Conservation (phyloP, 805 yeast genomes). For the Pichia insulana region DNA sequence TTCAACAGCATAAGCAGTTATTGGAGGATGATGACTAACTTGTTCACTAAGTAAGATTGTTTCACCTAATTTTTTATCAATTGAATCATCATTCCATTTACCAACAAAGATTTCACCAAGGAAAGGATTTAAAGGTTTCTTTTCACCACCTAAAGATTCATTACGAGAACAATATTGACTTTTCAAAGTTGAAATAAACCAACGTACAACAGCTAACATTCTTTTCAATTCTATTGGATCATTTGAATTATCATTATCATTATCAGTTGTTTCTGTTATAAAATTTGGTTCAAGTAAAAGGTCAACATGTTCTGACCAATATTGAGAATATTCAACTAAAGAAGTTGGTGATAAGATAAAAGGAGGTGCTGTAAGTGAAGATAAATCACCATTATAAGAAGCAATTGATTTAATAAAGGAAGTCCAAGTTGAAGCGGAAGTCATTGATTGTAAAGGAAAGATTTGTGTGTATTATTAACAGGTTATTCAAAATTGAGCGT, state of each 20-base stretch:
- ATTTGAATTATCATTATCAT: too few relatives aligned
- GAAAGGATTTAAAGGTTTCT: conserved; percentile 95
- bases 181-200: conserved; percentile 87
- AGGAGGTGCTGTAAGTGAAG: conserved; percentile 94
- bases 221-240: conserved; percentile 52
- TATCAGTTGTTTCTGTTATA: conserved; percentile 26
- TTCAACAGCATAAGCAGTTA: conserved; percentile 81
- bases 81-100: conserved; percentile 57
- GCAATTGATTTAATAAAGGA: conserved; percentile 86
- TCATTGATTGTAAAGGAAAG: conserved; percentile 7
- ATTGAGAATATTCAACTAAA: conserved; percentile 82
- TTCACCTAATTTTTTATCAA: conserved; percentile 53
- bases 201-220: conserved; percentile 71
- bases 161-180: conserved; percentile 91
- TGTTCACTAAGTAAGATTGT: conserved; percentile 80
- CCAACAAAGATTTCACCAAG: conserved; percentile 92
- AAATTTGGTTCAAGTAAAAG: conserved; percentile 65
- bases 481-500: too few relatives aligned
- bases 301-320: conserved; percentile 93
- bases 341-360: conserved; percentile 89
- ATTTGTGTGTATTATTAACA: too few relatives aligned
- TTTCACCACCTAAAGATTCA: conserved; percentile 89
- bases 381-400: conserved; percentile 86
- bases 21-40: conserved; percentile 96
- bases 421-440: conserved; percentile 62